These are phyloP conservation scores for Cucurbita argyrosperma DNA, from an alignment of 306 rosid genomes.

Conservation along the genomic window DNA sequence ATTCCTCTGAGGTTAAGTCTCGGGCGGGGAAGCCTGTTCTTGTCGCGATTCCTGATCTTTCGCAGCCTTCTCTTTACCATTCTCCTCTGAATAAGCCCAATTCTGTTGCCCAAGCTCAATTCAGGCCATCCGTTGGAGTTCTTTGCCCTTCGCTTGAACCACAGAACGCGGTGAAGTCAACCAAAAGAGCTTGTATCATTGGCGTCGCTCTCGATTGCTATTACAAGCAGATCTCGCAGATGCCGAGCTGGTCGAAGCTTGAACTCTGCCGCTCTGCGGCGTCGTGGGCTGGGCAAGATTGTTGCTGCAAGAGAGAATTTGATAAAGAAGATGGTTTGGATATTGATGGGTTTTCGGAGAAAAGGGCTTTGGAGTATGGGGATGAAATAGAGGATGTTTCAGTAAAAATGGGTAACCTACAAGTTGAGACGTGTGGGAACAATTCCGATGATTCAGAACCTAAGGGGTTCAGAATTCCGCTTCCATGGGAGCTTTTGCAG, in stretches of 20 bases:
- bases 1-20: constrained; percentile 65
- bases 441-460: constrained; percentile 10
- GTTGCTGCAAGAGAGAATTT: constrained; percentile 45
- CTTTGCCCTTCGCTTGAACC: constrained; percentile 72
- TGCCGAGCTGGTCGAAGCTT: constrained; percentile 94
- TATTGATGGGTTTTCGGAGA: constrained; percentile 18
- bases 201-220: constrained; percentile 71
- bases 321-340: constrained; percentile 14
- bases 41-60: constrained; percentile 75
- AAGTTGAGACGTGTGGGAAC: constrained; percentile 20
- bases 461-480: constrained; percentile 54
- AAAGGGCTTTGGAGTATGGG: constrained; percentile 8
- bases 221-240: constrained; percentile 84
- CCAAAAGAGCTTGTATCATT: constrained; percentile 68
- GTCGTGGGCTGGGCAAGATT: constrained; percentile 75
- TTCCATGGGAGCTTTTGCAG: constrained; percentile 94
- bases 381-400: constrained; percentile 28
- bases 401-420: constrained; percentile 27
- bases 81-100: constrained; percentile 27
- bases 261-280: constrained; percentile 54
- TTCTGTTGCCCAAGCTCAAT: background rate
- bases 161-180: constrained; percentile 68
- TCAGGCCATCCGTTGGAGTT: constrained; percentile 37
- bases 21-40: constrained; percentile 69
- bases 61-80: constrained; percentile 78